Evolutionary conservation across 2,329 filamentous ascomycete genomes (phyloP).

Genomic region (Zymoseptoria crescenta): DNA sequence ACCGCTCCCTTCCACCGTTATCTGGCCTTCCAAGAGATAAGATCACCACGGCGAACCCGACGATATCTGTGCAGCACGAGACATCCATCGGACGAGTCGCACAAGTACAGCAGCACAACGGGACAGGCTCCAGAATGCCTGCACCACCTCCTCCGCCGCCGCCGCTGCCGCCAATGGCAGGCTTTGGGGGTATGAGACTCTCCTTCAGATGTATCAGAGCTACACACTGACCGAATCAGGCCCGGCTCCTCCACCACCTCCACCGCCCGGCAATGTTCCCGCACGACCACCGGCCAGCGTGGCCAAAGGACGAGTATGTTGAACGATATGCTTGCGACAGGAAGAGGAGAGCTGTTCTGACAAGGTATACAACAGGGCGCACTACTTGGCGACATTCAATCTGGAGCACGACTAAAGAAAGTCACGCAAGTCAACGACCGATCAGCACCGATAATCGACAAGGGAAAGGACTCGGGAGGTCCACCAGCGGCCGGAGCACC

Average conservation of each 20-base stretch:
- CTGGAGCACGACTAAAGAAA: constrained; percentile 74
- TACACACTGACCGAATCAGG: constrained; percentile 1
- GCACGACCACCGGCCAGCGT: constrained; percentile 49
- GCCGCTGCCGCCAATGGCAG: constrained; percentile 52
- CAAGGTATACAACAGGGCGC: constrained; percentile 55
- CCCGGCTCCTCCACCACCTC: constrained; percentile 46
- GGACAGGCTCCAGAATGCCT: constrained; percentile 20
- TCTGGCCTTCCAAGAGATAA: background rate
- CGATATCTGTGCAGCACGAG: background rate
- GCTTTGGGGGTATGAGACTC: constrained; percentile 44
- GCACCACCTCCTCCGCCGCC: constrained; percentile 63
- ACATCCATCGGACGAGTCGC: background rate
- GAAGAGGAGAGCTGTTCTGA: background rate
- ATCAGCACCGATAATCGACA: constrained; percentile 66
- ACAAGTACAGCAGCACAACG: background rate
- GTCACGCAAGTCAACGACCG: constrained; percentile 78
- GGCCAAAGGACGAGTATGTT: constrained; percentile 55
- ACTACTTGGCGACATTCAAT: constrained; percentile 77
- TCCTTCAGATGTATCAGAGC: background rate
- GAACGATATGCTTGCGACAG: background rate
- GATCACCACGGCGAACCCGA: background rate
- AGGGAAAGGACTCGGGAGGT: constrained; percentile 44
- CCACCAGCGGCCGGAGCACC: constrained; percentile 67
- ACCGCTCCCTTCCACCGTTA: no score
- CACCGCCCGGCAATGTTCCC: constrained; percentile 49